Evolutionary conservation across 148 eudicot genomes (phyloP).

Genomic region (Drosera capensis): DNA sequence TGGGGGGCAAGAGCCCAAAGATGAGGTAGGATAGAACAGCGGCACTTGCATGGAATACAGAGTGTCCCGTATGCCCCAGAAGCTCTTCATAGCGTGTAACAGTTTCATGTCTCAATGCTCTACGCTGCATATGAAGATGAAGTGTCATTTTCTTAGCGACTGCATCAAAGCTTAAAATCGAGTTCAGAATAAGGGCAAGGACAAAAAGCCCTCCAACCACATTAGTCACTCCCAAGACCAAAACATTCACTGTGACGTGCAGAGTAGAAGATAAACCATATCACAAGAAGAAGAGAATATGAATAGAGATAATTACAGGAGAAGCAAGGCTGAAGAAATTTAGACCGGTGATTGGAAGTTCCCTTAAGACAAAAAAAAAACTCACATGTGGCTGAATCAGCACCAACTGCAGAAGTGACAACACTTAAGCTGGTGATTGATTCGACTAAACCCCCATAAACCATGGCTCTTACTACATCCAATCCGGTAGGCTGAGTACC

Average conservation of each 20-base stretch:
- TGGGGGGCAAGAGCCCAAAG: slow-evolving; percentile 37
- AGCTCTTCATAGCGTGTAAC: slow-evolving; percentile 13
- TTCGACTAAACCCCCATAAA: slow-evolving; percentile 78
- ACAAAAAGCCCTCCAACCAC: slow-evolving; percentile 64
- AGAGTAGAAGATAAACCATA: background rate
- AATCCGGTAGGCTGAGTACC: slow-evolving; percentile 9
- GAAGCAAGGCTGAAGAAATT: background rate
- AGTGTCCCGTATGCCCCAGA: slow-evolving; percentile 22
- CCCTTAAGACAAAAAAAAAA: slow-evolving; percentile 3
- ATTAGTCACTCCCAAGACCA: slow-evolving; percentile 69
- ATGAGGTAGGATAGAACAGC: slow-evolving; percentile 26
- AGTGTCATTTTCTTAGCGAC: background rate
- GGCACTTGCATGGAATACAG: slow-evolving; percentile 17
- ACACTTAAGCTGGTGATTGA: slow-evolving; percentile 64
- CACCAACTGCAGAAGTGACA: slow-evolving; percentile 75
- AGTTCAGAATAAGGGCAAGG: slow-evolving; percentile 29
- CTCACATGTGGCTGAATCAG: slow-evolving; percentile 73
- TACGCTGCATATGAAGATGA: slow-evolving; percentile 38
- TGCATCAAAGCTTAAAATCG: background rate
- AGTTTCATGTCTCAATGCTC: slow-evolving; percentile 20
- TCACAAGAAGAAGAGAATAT: background rate
- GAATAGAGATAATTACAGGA: background rate
- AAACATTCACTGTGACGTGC: slow-evolving; percentile 47
- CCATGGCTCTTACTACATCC: slow-evolving; percentile 62
- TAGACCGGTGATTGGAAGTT: background rate